Percentiles rank a stretch among this genome's conserved stretches.
Evolutionary conservation across 208 protist species (phyloP).

Genomic region (Trypanosoma rangeli): DNA sequence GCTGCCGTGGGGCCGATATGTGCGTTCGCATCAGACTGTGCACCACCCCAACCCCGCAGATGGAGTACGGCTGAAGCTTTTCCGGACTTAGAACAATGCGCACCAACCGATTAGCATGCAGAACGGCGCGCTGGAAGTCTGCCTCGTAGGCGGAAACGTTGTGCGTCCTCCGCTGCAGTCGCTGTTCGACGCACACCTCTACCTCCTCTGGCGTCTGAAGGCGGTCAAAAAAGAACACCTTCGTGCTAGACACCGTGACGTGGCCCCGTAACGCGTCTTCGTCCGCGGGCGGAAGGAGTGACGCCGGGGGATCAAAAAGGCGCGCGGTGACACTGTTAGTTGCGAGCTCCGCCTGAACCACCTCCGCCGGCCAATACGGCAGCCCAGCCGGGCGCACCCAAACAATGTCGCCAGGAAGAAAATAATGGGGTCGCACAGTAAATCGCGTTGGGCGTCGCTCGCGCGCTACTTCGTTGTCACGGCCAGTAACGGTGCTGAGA

Average conservation of each 20-base stretch:
- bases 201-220: slow-evolving; percentile 71
- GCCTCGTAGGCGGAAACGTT: slow-evolving; percentile 78
- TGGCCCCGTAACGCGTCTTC: slow-evolving; percentile 24
- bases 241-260: slow-evolving; percentile 47
- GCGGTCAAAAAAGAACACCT: slow-evolving; percentile 88
- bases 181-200: slow-evolving; percentile 60
- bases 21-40: slow-evolving; percentile 86
- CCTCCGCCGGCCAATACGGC: slow-evolving; percentile 88
- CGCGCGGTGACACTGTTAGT: slow-evolving; percentile 60
- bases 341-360: slow-evolving; percentile 52
- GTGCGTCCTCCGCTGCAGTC: slow-evolving; percentile 60
- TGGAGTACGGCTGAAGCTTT: slow-evolving; percentile 63
- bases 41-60: slow-evolving; percentile 83
- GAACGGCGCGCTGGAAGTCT: slow-evolving; percentile 61
- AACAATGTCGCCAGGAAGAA: slow-evolving; percentile 76
- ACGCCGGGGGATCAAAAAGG: slow-evolving; percentile 54
- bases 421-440: slow-evolving; percentile 74
- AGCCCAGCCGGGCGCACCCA: slow-evolving; percentile 74
- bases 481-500: slow-evolving; percentile 16
- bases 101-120: slow-evolving; percentile 68
- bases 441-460: slow-evolving; percentile 30
- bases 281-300: slow-evolving; percentile 14
- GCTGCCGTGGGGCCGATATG: slow-evolving; percentile 80
- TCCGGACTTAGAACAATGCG: slow-evolving; percentile 73
- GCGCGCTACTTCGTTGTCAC: background rate